Percentiles rank a stretch among this genome's conserved stretches.
These are phyloP conservation scores for Yarrowia galli DNA, from an alignment of 1,139 yeast species.

Conservation along the genomic window DNA sequence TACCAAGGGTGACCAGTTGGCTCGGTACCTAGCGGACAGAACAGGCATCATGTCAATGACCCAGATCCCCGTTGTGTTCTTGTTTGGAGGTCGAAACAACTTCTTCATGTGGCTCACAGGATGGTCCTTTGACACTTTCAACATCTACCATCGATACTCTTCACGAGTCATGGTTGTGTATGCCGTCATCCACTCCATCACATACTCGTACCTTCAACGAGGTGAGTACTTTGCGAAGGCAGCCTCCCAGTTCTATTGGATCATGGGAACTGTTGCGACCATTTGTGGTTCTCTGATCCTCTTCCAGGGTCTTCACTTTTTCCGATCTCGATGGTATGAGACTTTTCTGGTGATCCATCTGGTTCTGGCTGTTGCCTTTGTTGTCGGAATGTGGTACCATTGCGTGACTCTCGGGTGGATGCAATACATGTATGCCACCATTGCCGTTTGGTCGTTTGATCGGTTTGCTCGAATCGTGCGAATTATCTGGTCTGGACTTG, in stretches of 20 bases:
- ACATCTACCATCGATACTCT: constrained; percentile 69
- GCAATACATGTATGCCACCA: constrained; percentile 54
- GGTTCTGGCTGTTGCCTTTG: constrained; percentile 54
- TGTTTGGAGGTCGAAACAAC: constrained; percentile 70
- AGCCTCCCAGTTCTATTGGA: constrained; percentile 47
- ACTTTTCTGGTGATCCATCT: constrained; percentile 51
- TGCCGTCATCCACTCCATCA: constrained; percentile 51
- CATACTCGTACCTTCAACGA: constrained; percentile 50
- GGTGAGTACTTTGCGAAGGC: constrained; percentile 4
- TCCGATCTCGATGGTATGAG: constrained; percentile 56
- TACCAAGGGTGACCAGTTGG: constrained; percentile 46
- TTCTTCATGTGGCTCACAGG: constrained; percentile 64
- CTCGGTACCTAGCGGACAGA: constrained; percentile 61
- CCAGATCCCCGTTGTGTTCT: constrained; percentile 61
- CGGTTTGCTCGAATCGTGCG: constrained; percentile 51
- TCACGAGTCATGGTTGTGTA: constrained; percentile 63
- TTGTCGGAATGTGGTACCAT: constrained; percentile 54
- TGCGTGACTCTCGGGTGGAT: constrained; percentile 59
- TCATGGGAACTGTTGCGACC: constrained; percentile 51
- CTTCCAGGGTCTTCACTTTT: constrained; percentile 42
- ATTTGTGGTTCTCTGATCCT: constrained; percentile 43
- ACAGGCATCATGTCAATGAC: constrained; percentile 67
- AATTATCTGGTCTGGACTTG: constrained; percentile 54
- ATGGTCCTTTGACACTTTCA: constrained; percentile 69
- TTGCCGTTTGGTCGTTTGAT: constrained; percentile 54